phyloP scores from a whole-genome alignment of 805 yeast genomes.

The Kockiozyma suomiensis region DNA sequence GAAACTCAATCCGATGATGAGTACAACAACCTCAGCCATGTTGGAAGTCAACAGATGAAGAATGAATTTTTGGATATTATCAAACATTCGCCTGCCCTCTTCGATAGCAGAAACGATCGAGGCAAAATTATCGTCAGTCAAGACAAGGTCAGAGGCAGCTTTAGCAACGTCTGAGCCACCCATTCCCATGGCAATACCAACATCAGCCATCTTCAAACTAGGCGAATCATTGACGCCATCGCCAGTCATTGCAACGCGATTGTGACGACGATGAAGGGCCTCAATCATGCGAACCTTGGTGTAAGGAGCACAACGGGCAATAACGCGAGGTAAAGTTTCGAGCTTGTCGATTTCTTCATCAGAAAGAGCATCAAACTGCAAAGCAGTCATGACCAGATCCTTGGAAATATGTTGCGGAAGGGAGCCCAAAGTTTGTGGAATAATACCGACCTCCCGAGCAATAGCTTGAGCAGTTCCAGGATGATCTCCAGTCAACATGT shows the following conservation, averaged over 20 bases:
- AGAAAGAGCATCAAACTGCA: conserved; percentile 63
- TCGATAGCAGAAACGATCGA: conserved; percentile 76
- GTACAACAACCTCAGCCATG: conserved; percentile 67
- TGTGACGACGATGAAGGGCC: conserved; percentile 64
- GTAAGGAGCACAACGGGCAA: conserved; percentile 82
- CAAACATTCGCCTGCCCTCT: conserved; percentile 79
- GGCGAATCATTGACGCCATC: conserved; percentile 87
- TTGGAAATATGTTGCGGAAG: conserved; percentile 40
- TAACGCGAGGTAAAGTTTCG: conserved; percentile 72
- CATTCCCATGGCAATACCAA: conserved; percentile 83
- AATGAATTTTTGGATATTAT: conserved; percentile 76
- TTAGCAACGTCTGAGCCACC: conserved; percentile 85
- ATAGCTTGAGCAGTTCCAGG: conserved; percentile 77
- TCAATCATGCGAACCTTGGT: conserved; percentile 82
- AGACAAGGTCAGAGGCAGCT: conserved; percentile 76
- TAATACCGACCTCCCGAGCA: conserved; percentile 78
- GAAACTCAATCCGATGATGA: conserved; percentile 74
- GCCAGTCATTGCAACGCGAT: conserved; percentile 79
- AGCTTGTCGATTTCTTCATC: conserved; percentile 63
- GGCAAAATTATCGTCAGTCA: conserved; percentile 77
- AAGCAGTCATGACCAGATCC: conserved; percentile 65
- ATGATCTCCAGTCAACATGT: conserved; percentile 82
- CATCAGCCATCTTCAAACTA: conserved; percentile 72
- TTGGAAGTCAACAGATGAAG: conserved; percentile 72
- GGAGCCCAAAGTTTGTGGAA: conserved; percentile 56